These are phyloP conservation scores for Gynochthodes officinalis DNA, from an alignment of 257 asterid species.

Conservation along the genomic window DNA sequence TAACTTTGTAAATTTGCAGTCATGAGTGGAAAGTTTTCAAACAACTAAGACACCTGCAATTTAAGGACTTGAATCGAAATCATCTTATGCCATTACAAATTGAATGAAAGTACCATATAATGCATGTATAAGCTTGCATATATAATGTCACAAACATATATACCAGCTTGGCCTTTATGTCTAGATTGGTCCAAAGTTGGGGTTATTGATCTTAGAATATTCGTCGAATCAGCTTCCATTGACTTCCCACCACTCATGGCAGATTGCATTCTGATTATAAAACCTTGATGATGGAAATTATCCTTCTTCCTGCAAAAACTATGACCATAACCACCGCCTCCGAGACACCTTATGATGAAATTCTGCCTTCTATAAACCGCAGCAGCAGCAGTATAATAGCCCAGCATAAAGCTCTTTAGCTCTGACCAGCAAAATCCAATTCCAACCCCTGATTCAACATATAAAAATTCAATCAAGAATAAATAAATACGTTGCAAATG, in stretches of 20 bases:
- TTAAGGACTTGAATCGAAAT: neutral
- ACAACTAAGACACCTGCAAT: neutral
- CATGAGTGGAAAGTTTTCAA: neutral
- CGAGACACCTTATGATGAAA: conserved; percentile 75
- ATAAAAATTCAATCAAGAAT: conserved; percentile 1
- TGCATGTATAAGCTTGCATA: neutral
- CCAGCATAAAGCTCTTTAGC: conserved; percentile 49
- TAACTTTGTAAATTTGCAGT: neutral
- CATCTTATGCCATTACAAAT: neutral
- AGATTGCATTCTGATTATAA: conserved; percentile 55
- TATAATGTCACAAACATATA: neutral
- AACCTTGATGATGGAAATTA: conserved; percentile 24
- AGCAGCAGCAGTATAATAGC: conserved; percentile 40
- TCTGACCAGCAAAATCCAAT: conserved; percentile 15
- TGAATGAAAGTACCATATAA: neutral
- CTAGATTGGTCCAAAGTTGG: conserved; percentile 68
- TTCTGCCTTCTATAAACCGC: conserved; percentile 62
- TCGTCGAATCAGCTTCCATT: conserved; percentile 61
- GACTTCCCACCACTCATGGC: conserved; percentile 41
- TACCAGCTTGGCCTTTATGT: conserved; percentile 99
- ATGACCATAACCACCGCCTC: conserved; percentile 23
- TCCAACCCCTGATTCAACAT: conserved; percentile 1
- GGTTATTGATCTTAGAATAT: conserved; percentile 71
- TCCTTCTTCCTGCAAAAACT: conserved; percentile 10
- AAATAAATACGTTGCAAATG: neutral